Conservation (phyloP, 345 rosid genomes). For the Excoecaria agallocha region DNA sequence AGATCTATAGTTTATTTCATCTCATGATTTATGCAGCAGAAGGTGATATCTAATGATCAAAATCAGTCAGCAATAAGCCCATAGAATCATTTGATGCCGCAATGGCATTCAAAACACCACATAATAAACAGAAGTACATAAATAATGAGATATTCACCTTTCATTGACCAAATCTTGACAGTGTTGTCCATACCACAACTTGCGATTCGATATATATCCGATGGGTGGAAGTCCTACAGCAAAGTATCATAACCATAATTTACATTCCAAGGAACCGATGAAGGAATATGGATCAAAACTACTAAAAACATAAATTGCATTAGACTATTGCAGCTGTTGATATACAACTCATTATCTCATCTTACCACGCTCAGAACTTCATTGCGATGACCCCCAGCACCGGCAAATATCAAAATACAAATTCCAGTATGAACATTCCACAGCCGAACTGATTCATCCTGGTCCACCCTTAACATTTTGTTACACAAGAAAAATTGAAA, state of each 20-base stretch:
- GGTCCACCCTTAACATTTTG: conserved; percentile 22
- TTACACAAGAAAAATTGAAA: conserved; percentile 17
- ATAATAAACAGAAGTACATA: neutral
- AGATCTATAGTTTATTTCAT: neutral
- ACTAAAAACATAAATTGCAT: neutral
- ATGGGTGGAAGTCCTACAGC: conserved; percentile 86
- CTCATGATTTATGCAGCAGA: too few relatives aligned
- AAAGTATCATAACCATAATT: conserved; percentile 14
- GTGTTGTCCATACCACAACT: conserved; percentile 99
- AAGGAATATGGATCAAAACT: neutral
- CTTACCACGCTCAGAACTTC: conserved; percentile 97
- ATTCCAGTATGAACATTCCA: conserved; percentile 98
- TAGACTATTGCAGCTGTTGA: neutral
- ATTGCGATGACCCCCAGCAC: conserved; percentile 97
- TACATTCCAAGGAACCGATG: neutral
- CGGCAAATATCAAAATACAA: conserved; percentile 93
- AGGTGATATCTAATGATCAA: neutral
- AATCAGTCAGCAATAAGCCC: neutral
- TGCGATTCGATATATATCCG: conserved; percentile 80
- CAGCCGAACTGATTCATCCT: conserved; percentile 96
- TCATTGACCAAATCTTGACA: conserved; percentile 95
- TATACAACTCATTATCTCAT: neutral
- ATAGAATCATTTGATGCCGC: too few relatives aligned
- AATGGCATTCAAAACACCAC: neutral
- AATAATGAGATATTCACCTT: conserved; percentile 46